Evolutionary conservation across 148 eudicot genomes (phyloP), one percentile per base, ranked within the genome.

Genomic region (Selenicereus undatus): DNA sequence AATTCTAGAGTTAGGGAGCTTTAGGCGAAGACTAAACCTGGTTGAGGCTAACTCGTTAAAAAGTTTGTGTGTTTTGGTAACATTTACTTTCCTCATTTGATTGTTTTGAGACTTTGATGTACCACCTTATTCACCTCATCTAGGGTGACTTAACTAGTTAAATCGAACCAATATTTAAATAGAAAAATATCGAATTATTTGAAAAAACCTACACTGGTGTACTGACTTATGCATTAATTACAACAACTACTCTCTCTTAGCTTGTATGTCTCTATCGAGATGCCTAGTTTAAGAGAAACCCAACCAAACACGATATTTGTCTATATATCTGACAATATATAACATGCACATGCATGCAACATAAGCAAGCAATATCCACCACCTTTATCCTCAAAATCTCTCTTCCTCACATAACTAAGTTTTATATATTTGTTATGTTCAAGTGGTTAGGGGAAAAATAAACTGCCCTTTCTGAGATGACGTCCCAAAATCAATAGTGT

Each of bases 311-410:
- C 76, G 56, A 45, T 73, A 39, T 16, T 72, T 17, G 22, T 32
- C 21, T 71, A 36, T 60, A 5, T 21, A 60, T 8, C 29, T 64
- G n/a, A 64, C 68, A 36, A 14, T 0, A 10, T 36, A 71, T 42
- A 72, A 42, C 76, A 74, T 45, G 76, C 76, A 74, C 48, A 74
- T 45, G 76, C 76, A 74, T 74, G 76, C 32, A n/a, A 74, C 52
- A 12, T 24, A 74, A 74, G 56, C 56, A 73, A 39, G 35, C 71
- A 66, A 11, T 66, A 66, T 66, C 35, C 36, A 66, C 5, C 35
- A 26, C 71, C 32, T 29, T 27, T 66, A 8, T 8, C 27, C 52
- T 11, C 2, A 48, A 48, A 48, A 48, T 64, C 27, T 56, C 62
- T 56, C 62, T 56, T 56, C n/a, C 22, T 16, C 62, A 16, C 62